Conservation (phyloP, 164 flowering plant genomes). For the Liriodendron chinense region DNA sequence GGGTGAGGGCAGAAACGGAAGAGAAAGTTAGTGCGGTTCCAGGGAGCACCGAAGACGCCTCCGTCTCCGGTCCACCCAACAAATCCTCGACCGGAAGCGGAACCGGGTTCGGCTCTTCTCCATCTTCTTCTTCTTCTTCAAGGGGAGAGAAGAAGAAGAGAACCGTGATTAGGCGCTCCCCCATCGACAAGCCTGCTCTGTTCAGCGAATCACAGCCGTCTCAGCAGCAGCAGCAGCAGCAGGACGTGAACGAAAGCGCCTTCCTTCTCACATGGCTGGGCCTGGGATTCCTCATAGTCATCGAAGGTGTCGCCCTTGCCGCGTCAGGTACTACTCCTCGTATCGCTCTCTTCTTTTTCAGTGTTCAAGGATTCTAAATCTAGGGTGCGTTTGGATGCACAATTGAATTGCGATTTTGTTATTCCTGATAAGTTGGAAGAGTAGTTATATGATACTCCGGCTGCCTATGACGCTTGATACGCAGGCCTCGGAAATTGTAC, state of each 20-base stretch:
- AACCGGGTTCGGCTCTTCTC: constrained; percentile 57
- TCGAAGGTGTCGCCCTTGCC: constrained; percentile 64
- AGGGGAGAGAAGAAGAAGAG: constrained; percentile 33
- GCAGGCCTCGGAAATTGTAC: too few species aligned
- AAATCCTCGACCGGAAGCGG: constrained; percentile 19
- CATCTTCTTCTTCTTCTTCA: constrained; percentile 22
- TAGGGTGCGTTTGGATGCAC: too few species aligned
- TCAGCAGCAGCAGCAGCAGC: constrained; percentile 27
- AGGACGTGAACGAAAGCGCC: constrained; percentile 52
- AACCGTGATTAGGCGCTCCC: constrained; percentile 58
- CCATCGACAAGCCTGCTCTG: constrained; percentile 57
- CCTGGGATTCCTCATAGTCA: constrained; percentile 62
- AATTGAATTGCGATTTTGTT: too few species aligned
- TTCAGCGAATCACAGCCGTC: constrained; percentile 13
- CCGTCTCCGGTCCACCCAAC: constrained; percentile 20
- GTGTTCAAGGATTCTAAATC: too few species aligned
- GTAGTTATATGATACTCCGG: too few species aligned
- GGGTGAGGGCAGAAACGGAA: constrained; percentile 1
- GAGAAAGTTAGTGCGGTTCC: not conserved
- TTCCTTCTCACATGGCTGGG: constrained; percentile 86
- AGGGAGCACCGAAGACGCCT: not conserved
- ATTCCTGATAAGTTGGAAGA: too few species aligned
- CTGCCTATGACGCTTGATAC: too few species aligned
- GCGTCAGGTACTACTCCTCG: constrained; percentile 59
- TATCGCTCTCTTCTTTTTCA: too few species aligned